These are phyloP conservation scores for Alternaria sp. DNA, from an alignment of 2,329 filamentous ascomycete species.

Conservation along the genomic window DNA sequence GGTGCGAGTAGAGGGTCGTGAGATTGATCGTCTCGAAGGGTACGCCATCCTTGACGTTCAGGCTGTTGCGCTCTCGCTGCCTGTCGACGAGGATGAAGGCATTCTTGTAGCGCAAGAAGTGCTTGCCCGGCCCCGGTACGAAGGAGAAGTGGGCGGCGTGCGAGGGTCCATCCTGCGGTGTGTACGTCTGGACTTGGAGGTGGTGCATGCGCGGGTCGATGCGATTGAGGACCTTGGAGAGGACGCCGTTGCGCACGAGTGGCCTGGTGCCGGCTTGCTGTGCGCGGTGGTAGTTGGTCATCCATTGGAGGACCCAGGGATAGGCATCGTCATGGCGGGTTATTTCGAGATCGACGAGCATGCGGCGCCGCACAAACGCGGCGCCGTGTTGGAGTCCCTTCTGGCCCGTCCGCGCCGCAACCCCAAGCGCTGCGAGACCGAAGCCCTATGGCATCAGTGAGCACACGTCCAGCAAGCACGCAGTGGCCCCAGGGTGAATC, in stretches of 20 bases:
- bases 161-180: slow-evolving; percentile 69
- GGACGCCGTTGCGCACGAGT: slow-evolving; percentile 43
- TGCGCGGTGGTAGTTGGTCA: slow-evolving; percentile 77
- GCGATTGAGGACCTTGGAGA: slow-evolving; percentile 62
- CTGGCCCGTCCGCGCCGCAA: slow-evolving; percentile 79
- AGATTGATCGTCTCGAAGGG: slow-evolving; percentile 94
- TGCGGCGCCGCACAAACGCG: slow-evolving; percentile 77
- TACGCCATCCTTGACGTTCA: slow-evolving; percentile 78
- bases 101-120: slow-evolving; percentile 84
- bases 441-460: slow-evolving; percentile 66
- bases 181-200: slow-evolving; percentile 69
- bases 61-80: slow-evolving; percentile 80
- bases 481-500: slow-evolving; percentile 54
- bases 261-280: slow-evolving; percentile 57
- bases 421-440: slow-evolving; percentile 87
- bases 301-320: slow-evolving; percentile 92
- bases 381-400: slow-evolving; percentile 75
- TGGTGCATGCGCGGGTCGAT: slow-evolving; percentile 68
- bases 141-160: slow-evolving; percentile 82
- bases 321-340: slow-evolving; percentile 93
- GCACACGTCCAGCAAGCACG: slow-evolving; percentile 30
- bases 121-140: slow-evolving; percentile 87
- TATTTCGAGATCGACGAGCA: slow-evolving; percentile 96
- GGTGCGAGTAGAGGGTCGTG: slow-evolving; percentile 88
- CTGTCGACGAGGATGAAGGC: slow-evolving; percentile 88